phyloP scores from a whole-genome alignment of 2,329 filamentous ascomycete genomes.

The Colletotrichum zoysiae region DNA sequence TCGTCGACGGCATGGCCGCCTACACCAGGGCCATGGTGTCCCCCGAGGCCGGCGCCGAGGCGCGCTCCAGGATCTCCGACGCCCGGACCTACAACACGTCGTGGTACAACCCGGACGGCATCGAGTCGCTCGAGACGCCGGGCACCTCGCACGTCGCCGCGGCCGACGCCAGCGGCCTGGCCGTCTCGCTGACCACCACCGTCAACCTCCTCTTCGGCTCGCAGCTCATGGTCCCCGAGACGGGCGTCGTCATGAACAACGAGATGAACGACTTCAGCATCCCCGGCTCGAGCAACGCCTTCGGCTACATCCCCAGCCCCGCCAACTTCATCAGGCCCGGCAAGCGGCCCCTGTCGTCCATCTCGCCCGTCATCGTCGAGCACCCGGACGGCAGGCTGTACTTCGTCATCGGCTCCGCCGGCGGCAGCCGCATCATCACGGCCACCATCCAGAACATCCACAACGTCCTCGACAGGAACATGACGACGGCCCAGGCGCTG shows the following conservation, averaged over 20 bases:
- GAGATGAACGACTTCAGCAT: slow-evolving; percentile 82
- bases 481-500: slow-evolving; percentile 74
- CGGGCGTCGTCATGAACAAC: slow-evolving; percentile 79
- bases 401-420: slow-evolving; percentile 81
- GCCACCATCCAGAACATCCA: slow-evolving; percentile 83
- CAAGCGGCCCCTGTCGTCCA: slow-evolving; percentile 84
- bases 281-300: slow-evolving; percentile 76
- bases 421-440: slow-evolving; percentile 88
- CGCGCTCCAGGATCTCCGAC: slow-evolving; percentile 61
- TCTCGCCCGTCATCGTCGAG: slow-evolving; percentile 83
- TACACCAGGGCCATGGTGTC: slow-evolving; percentile 76
- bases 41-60: slow-evolving; percentile 66
- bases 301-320: slow-evolving; percentile 81
- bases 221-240: slow-evolving; percentile 81
- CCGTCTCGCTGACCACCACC: slow-evolving; percentile 83
- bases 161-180: slow-evolving; percentile 77
- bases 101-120: slow-evolving; percentile 59
- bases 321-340: slow-evolving; percentile 82
- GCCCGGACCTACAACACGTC: slow-evolving; percentile 53
- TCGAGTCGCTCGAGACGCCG: slow-evolving; percentile 68
- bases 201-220: slow-evolving; percentile 86
- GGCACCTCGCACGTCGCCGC: slow-evolving; percentile 77
- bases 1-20: slow-evolving; percentile 70
- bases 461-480: slow-evolving; percentile 76
- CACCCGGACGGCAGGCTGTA: slow-evolving; percentile 76